Evolutionary conservation across 805 yeast genomes (phyloP).

Genomic region (Isabelozyma pseudorhagii): DNA sequence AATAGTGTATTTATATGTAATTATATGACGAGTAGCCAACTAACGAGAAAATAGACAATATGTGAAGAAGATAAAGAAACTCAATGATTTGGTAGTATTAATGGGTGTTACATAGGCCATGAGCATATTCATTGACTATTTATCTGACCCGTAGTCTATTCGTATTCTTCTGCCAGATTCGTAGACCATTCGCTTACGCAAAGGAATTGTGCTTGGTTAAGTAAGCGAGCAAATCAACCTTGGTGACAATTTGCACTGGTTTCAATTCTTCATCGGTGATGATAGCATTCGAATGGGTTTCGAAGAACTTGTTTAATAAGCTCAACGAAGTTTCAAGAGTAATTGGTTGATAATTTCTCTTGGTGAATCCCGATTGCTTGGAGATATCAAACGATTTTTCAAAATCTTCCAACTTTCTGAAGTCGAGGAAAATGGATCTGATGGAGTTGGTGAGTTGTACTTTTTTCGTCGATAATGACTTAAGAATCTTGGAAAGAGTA

Average conservation of each 20-base stretch:
- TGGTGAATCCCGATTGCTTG: constrained; percentile 52
- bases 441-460: constrained; percentile 56
- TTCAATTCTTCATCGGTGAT: constrained; percentile 68
- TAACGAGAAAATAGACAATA: too few species aligned
- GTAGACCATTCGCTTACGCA: neutral
- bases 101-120: too few species aligned
- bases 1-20: neutral
- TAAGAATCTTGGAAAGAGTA: constrained; percentile 70
- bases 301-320: constrained; percentile 75
- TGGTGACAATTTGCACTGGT: constrained; percentile 83
- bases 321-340: constrained; percentile 62
- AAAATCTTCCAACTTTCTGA: constrained; percentile 66
- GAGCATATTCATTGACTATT: too few species aligned
- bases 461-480: constrained; percentile 59
- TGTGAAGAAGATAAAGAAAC: too few species aligned
- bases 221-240: constrained; percentile 72
- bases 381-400: constrained; percentile 62
- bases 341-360: constrained; percentile 65
- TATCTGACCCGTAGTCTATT: too few species aligned
- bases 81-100: too few species aligned
- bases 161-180: too few species aligned
- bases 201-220: constrained; percentile 32
- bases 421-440: constrained; percentile 63
- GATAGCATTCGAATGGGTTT: constrained; percentile 79
- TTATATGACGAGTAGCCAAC: neutral